These are phyloP conservation scores for Globisporangium nodosum DNA, from an alignment of 352 stramenopile species.

Conservation along the genomic window DNA sequence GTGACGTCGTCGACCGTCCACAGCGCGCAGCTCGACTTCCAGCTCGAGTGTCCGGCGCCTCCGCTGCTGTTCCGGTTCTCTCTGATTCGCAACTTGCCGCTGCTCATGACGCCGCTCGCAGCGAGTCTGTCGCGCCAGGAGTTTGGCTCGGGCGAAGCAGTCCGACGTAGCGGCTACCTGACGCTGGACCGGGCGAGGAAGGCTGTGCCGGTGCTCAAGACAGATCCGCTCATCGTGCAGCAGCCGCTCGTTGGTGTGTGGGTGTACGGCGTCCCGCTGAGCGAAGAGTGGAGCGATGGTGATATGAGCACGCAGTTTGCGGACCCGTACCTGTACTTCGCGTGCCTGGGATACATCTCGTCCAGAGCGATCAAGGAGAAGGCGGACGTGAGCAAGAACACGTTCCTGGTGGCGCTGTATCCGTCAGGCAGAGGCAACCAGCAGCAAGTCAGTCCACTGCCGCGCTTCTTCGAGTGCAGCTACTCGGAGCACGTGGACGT, in stretches of 20 bases:
- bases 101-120: conserved; percentile 72
- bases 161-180: conserved; percentile 48
- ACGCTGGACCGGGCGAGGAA: conserved; percentile 75
- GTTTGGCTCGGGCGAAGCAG: conserved; percentile 26
- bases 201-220: conserved; percentile 64
- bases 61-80: conserved; percentile 43
- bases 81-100: conserved; percentile 61
- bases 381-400: conserved; percentile 39
- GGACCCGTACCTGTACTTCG: conserved; percentile 54
- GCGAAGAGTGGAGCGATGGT: conserved; percentile 41
- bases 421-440: conserved; percentile 13
- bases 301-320: conserved; percentile 25
- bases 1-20: conserved; percentile 29
- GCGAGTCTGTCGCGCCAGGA: conserved; percentile 50
- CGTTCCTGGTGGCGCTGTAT: conserved; percentile 70
- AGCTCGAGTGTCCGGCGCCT: conserved; percentile 31
- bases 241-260: conserved; percentile 68
- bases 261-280: conserved; percentile 59
- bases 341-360: conserved; percentile 47
- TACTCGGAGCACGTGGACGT: conserved; percentile 15
- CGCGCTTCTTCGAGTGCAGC: conserved; percentile 70
- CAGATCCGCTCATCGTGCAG: conserved; percentile 61
- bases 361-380: conserved; percentile 56
- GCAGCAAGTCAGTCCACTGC: conserved; percentile 27
- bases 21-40: conserved; percentile 37